Conservation (phyloP, 2,329 filamentous ascomycete species). For the Penicillium hordei region DNA sequence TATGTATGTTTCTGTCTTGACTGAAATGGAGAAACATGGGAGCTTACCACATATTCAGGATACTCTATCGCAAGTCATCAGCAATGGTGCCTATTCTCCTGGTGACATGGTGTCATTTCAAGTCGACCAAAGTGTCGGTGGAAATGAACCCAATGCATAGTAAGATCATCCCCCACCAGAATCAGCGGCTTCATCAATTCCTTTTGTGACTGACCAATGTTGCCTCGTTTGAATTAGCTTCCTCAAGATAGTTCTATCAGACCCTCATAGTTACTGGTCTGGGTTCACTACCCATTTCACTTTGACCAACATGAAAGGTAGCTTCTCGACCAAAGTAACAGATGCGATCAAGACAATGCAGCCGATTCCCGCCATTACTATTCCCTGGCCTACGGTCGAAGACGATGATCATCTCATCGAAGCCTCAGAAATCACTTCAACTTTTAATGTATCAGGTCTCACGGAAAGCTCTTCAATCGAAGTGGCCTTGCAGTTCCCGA, state of each 20-base stretch:
- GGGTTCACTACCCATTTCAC: constrained; percentile 65
- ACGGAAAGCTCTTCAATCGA: constrained; percentile 32
- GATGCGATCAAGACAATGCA: constrained; percentile 22
- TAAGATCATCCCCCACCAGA: constrained; percentile 34
- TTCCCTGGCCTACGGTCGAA: constrained; percentile 2
- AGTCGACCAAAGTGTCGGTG: constrained; percentile 47
- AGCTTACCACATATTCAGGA: constrained; percentile 34
- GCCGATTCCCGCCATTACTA: constrained; percentile 2
- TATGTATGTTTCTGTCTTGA: constrained; percentile 40
- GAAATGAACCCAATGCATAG: constrained; percentile 56
- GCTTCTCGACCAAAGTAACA: constrained; percentile 49
- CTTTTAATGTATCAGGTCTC: constrained; percentile 1
- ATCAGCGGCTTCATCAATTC: background rate
- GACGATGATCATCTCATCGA: constrained; percentile 13
- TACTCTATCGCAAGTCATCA: constrained; percentile 43
- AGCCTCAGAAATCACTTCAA: background rate
- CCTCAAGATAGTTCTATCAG: constrained; percentile 58
- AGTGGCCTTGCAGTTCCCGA: constrained; percentile 27
- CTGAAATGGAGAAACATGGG: background rate
- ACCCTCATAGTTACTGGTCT: constrained; percentile 48
- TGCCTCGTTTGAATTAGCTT: constrained; percentile 46
- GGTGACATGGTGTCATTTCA: constrained; percentile 47
- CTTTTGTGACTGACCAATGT: background rate
- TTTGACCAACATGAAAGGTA: constrained; percentile 63
- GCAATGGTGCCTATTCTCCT: constrained; percentile 36